A percentile compares a stretch with the other conserved stretches of the same genome.
Conservation (phyloP, 78 protist genomes). For the Planoprotostelium fungivorum region DNA sequence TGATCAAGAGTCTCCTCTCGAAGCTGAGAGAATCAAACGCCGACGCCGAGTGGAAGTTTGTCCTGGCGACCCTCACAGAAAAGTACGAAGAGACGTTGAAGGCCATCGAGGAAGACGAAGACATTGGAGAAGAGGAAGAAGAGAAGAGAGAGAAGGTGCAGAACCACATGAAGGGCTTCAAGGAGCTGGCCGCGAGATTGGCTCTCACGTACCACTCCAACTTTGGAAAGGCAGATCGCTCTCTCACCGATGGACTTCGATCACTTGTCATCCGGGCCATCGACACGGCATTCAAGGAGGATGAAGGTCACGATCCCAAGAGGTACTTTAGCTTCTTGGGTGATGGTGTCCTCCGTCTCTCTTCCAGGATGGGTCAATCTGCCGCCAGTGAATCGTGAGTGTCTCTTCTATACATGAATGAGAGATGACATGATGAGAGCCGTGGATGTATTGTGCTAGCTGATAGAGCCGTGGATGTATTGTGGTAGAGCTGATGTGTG, state of each 20-base stretch:
- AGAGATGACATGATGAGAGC: background rate
- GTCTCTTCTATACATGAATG: background rate
- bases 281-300: background rate
- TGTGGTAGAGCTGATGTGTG: no score
- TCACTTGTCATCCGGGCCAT: background rate
- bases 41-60: background rate
- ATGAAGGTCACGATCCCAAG: background rate
- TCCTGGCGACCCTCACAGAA: background rate
- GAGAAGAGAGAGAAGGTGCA: background rate
- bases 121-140: background rate
- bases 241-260: background rate
- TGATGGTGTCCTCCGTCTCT: background rate
- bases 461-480: no score
- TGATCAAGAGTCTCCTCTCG: background rate
- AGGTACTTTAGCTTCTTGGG: background rate
- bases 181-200: background rate
- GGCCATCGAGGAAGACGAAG: background rate
- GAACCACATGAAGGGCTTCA: background rate
- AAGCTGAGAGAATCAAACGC: background rate
- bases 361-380: background rate
- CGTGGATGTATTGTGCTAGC: no score
- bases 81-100: background rate
- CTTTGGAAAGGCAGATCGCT: background rate
- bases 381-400: background rate
- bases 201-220: background rate